Conservation (phyloP, 495 filamentous ascomycete species). For the Mytilinidion resinicola region DNA sequence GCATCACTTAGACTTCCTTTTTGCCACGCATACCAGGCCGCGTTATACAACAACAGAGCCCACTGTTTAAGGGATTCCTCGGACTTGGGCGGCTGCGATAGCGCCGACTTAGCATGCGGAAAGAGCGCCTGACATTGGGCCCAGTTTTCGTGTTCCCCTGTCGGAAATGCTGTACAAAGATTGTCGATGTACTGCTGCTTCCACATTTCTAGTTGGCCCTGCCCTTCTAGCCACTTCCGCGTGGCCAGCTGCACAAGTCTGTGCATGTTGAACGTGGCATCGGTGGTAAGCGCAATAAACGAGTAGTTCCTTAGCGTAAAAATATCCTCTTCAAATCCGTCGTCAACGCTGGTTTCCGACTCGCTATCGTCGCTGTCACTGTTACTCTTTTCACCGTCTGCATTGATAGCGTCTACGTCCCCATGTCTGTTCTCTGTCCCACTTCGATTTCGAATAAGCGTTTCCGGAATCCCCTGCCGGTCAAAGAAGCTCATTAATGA, state of each 20-base stretch:
- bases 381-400: slow-evolving; percentile 2
- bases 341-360: slow-evolving; percentile 3
- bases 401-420: too few relatives aligned
- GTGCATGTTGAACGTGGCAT: slow-evolving; percentile 42
- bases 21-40: slow-evolving; percentile 1
- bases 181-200: slow-evolving; percentile 35
- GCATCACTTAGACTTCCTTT: slow-evolving; percentile 4
- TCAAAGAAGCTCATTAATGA: slow-evolving; percentile 20
- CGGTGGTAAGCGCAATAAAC: slow-evolving; percentile 13
- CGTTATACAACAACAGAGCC: slow-evolving; percentile 21
- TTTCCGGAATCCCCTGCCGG: slow-evolving; percentile 17
- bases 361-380: slow-evolving; percentile 1
- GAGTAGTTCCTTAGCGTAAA: slow-evolving; percentile 9
- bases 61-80: slow-evolving; percentile 9
- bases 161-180: slow-evolving; percentile 37
- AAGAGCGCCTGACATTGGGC: slow-evolving; percentile 25
- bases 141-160: slow-evolving; percentile 29
- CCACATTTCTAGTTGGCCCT: slow-evolving; percentile 37
- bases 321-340: slow-evolving; percentile 16
- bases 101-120: slow-evolving; percentile 26
- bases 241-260: slow-evolving; percentile 42
- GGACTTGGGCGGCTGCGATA: slow-evolving; percentile 7
- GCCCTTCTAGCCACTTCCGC: slow-evolving; percentile 38
- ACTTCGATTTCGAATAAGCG: slow-evolving; percentile 1
- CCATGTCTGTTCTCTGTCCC: background rate